Conservation (phyloP, 805 yeast genomes). For the Saturnispora mendoncae region DNA sequence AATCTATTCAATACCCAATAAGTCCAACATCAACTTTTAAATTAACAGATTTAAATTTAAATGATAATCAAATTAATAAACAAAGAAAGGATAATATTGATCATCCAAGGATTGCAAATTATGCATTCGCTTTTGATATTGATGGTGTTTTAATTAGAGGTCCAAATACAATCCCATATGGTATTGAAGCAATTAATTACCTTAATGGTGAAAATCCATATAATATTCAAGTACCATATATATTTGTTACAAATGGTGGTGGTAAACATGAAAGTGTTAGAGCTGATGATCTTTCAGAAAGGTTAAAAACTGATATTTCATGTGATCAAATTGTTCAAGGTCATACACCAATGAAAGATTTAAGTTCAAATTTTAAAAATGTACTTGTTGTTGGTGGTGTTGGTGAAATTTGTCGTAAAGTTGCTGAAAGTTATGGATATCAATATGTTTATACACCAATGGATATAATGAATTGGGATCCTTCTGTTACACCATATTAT, state of each 20-base stretch:
- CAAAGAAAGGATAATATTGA: slow-evolving; percentile 40
- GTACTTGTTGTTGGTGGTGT: slow-evolving; percentile 87
- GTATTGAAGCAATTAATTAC: slow-evolving; percentile 60
- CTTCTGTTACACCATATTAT: slow-evolving; percentile 79
- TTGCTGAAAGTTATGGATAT: slow-evolving; percentile 80
- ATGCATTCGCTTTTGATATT: slow-evolving; percentile 88
- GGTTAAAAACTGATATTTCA: slow-evolving; percentile 52
- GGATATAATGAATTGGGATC: slow-evolving; percentile 80
- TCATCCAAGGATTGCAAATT: slow-evolving; percentile 66
- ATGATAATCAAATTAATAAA: not conserved
- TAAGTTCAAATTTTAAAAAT: slow-evolving; percentile 56
- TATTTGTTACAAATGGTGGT: slow-evolving; percentile 87
- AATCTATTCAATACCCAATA: not conserved
- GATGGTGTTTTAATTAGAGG: slow-evolving; percentile 88
- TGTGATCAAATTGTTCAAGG: slow-evolving; percentile 85
- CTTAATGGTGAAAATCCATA: slow-evolving; percentile 72
- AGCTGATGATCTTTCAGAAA: slow-evolving; percentile 57
- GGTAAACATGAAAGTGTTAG: slow-evolving; percentile 74
- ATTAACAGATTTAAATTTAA: not conserved
- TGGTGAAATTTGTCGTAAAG: slow-evolving; percentile 73
- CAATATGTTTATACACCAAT: slow-evolving; percentile 72
- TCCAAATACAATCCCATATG: slow-evolving; percentile 75
- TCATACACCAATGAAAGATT: slow-evolving; percentile 87
- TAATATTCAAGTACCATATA: slow-evolving; percentile 72
- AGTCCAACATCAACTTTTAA: not conserved